A percentile compares a stretch with the other conserved stretches of the same genome.
phyloP scores from a whole-genome alignment of 768 basidiomycete genomes.

The Lactifluus subvellereus region DNA sequence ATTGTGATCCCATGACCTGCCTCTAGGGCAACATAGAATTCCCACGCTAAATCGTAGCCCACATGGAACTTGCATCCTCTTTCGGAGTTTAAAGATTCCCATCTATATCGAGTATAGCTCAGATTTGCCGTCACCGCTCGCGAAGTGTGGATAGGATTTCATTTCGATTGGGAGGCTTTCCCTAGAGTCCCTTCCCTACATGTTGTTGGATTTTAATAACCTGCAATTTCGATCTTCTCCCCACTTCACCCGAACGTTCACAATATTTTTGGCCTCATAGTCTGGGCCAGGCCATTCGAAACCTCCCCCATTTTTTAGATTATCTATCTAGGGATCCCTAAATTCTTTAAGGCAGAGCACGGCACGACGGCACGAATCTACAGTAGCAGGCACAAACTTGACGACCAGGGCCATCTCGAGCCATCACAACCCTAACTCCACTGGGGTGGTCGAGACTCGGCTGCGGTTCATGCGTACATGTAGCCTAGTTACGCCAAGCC shows the following conservation, averaged over 20 bases:
- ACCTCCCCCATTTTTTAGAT: constrained; percentile 5
- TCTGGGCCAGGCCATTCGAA: not conserved
- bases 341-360: not conserved
- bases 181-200: not conserved
- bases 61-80: not conserved
- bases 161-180: too few species aligned
- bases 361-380: not conserved
- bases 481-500: not conserved
- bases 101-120: not conserved
- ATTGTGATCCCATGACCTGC: not conserved
- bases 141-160: too few species aligned
- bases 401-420: not conserved
- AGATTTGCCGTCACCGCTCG: not conserved
- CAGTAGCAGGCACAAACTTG: constrained; percentile 2
- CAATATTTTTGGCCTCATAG: not conserved
- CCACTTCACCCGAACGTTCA: not conserved
- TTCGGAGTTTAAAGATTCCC: not conserved
- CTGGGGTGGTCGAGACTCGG: not conserved
- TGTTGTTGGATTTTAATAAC: not conserved
- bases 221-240: not conserved
- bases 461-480: not conserved
- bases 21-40: not conserved
- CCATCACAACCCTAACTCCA: constrained; percentile 2
- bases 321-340: not conserved
- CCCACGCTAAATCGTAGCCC: not conserved